Base-by-base conservation (phyloP, 2,329 filamentous ascomycete species). In the Thyridium curvatum region DNA sequence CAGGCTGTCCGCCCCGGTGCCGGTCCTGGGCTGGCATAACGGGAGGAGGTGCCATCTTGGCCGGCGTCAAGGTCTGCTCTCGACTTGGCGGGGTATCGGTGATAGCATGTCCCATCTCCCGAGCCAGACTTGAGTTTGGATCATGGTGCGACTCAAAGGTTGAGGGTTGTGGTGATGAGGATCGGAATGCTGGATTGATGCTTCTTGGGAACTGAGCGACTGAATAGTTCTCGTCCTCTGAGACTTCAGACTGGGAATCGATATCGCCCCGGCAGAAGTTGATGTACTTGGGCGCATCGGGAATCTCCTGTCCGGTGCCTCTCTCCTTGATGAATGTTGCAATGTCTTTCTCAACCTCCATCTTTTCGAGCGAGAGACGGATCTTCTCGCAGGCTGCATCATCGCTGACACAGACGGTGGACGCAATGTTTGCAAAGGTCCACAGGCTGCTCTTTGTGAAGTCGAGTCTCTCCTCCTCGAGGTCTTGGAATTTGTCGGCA, bases 401-500 rank as follows among this genome's bases (percentile, higher is more conserved):
- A 54, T 98, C 93, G 58, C 90, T 97, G 35, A 98, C 93, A 56
- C 93, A 98, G 10, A 97, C 93, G 0, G 91, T 97, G 0, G 91
- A 97, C 1, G 93, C 82, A 52, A 98, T 89, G 59, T 98, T 98
- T 40, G 93, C 91, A 65, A 97, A 98, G 12, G 83, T 91, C 94
- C 93, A 98, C 8, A 98, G 71, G 55, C 93, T 97, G 65, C 86
- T 94, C 71, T 97, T 98, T 49, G 89, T 90, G 58, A 95, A 98
- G 62, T 98, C 93, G 30, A 98, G 74, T 32, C 93, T 78, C 64
- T 98, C 93, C 61, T 98, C 94, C 64, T 98, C 93, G 12, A 98
- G 77, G 54, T 98, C 94, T 68, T 98, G 94, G 63, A 98, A 98
- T 69, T 97, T 98, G 72, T 94, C 94, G 53, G 93, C 94, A 1